Conservation (phyloP, 2,329 filamentous ascomycete genomes). For the Cadophora luteo-olivacea region DNA sequence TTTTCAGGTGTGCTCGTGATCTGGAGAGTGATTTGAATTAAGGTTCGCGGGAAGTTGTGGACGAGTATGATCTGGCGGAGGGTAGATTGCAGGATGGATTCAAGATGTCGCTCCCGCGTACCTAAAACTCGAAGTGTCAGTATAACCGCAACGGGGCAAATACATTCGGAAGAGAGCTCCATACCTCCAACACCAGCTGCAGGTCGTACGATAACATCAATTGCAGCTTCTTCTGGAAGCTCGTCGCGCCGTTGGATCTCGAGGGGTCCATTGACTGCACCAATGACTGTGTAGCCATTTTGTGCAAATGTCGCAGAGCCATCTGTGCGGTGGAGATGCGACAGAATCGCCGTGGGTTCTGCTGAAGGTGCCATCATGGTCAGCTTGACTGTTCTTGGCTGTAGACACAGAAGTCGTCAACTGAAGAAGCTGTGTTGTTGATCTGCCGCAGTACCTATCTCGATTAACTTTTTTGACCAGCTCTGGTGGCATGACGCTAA, state of each 20-base stretch:
- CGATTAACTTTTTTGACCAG: conserved; percentile 17
- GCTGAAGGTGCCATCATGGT: conserved; percentile 52
- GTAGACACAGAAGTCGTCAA: background rate
- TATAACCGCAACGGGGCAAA: conserved; percentile 13
- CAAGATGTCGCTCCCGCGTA: conserved; percentile 81
- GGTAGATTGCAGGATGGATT: conserved; percentile 75
- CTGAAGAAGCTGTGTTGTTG: background rate
- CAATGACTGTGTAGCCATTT: conserved; percentile 80
- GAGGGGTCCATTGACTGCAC: conserved; percentile 89
- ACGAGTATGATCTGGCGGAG: conserved; percentile 77
- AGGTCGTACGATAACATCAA: conserved; percentile 91
- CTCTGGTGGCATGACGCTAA: conserved; percentile 18
- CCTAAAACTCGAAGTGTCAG: conserved; percentile 47
- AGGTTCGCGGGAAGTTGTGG: conserved; percentile 75
- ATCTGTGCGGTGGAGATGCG: conserved; percentile 73
- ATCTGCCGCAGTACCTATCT: background rate
- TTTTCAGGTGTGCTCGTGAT: conserved; percentile 73
- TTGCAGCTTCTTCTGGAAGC: conserved; percentile 85
- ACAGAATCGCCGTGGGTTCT: conserved; percentile 55
- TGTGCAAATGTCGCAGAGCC: conserved; percentile 81
- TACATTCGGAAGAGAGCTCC: conserved; percentile 37
- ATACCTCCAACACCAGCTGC: conserved; percentile 82
- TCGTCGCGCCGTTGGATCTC: conserved; percentile 90
- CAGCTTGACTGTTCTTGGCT: background rate
- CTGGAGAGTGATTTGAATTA: conserved; percentile 85